Base-by-base conservation (phyloP, 2,329 filamentous ascomycete genomes). In the Gnomoniopsis sp. region DNA sequence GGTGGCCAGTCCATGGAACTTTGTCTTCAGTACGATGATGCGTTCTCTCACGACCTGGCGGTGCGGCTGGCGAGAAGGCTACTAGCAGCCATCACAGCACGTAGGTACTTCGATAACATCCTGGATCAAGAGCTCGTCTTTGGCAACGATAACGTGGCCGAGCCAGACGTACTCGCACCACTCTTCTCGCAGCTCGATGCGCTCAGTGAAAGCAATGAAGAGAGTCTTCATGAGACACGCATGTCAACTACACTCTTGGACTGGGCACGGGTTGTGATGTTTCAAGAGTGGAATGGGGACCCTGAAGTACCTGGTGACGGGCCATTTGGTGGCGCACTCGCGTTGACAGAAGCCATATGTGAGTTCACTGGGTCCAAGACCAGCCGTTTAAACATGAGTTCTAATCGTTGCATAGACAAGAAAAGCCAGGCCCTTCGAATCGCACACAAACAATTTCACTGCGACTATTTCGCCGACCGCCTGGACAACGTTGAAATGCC, bases 241-340 rank as follows among this genome's bases (percentile, higher is more conserved):
- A 76, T 83, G 19, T 83, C 81, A 8, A 83, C 79, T 12, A 70
- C 86, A 17, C 74, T 85, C 6, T 72, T 91, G 26, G 88, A 91
- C 66, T 92, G 88, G 88, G 83, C 88, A 21, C 81, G 89, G 60
- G 86, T 88, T 0, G 81, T 95, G 1, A 83, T 96, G 67, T 74
- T 96, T 48, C 85, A 87, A 57, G 86, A 90, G 62, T 97, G 93
- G 93, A 83, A 93, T 67, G 90, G 91, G 0, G 84, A 84, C 56
- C 82, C 89, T 1, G 82, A 87, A 47, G 82, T 96, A 53, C 78
- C 85, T 2, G 86, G 83, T 56, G 87, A 89, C 66, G 85, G 88
- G 33, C 80, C 88, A 15, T 88, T 92, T 62, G 90, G 90, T 15
- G 89, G 90, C 54, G 91, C 91, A 8, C 75, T 97, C 44, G 85